A percentile compares a stretch with the other conserved stretches of the same genome.
Evolutionary conservation across 305 asterid genomes (phyloP).

Genomic region (Fraxinus platypoda): DNA sequence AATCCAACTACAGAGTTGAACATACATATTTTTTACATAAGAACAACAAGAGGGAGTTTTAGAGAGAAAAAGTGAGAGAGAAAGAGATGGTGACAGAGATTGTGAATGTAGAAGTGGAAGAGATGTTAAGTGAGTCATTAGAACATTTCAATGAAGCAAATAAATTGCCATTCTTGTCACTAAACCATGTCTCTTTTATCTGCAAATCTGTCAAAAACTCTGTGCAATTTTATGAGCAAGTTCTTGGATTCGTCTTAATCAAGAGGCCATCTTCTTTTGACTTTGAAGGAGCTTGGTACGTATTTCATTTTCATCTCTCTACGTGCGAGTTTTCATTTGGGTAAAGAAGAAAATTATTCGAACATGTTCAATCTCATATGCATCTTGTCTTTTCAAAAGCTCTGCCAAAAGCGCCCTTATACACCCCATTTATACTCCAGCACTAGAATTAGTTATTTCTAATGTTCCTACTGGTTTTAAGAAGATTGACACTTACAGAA

Average conservation of each 20-base stretch:
- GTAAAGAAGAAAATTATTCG: too few species aligned
- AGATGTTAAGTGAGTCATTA: neutral
- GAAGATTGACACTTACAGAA: too few species aligned
- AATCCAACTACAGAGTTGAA: neutral
- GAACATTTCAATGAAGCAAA: neutral
- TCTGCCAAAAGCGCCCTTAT: too few species aligned
- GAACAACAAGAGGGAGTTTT: neutral
- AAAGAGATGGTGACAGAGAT: slow-evolving; percentile 22
- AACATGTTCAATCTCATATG: neutral
- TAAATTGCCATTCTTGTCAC: slow-evolving; percentile 40
- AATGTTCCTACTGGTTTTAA: too few species aligned
- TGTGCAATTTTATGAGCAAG: slow-evolving; percentile 49
- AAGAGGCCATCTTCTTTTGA: slow-evolving; percentile 70
- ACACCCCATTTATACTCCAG: neutral
- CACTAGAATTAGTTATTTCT: too few species aligned
- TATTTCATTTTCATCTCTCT: neutral
- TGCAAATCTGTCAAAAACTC: slow-evolving; percentile 59
- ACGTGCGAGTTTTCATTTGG: too few species aligned
- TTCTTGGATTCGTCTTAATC: slow-evolving; percentile 63
- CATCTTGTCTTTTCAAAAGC: too few species aligned
- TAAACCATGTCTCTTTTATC: slow-evolving; percentile 62
- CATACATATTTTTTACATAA: neutral
- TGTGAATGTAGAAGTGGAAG: neutral
- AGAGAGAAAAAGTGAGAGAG: neutral
- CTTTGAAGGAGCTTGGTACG: slow-evolving; percentile 79